These are phyloP conservation scores for Xerocomus potaroensis DNA, from an alignment of 768 basidiomycete species.

Conservation along the genomic window DNA sequence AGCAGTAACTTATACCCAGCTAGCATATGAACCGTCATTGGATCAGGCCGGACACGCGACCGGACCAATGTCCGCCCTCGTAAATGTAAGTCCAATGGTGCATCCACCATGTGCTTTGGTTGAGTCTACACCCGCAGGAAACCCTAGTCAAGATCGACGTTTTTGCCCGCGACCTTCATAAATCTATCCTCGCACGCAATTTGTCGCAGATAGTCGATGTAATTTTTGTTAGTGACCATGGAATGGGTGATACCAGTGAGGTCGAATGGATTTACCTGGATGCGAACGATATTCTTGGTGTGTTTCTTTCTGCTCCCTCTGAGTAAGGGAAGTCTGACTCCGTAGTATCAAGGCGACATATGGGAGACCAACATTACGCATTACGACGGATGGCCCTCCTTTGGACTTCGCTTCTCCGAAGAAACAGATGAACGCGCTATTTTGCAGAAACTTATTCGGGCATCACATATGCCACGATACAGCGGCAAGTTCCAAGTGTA, in stretches of 20 bases:
- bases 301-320: neutral
- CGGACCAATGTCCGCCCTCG: conserved; percentile 63
- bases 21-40: conserved; percentile 80
- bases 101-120: neutral
- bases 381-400: conserved; percentile 85
- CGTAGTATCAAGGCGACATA: conserved; percentile 14
- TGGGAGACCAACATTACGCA: conserved; percentile 40
- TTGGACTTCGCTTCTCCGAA: conserved; percentile 73
- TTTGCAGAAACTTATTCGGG: conserved; percentile 48
- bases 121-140: conserved; percentile 36
- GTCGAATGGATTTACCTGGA: conserved; percentile 76
- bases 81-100: conserved; percentile 51
- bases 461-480: conserved; percentile 41
- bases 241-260: conserved; percentile 88
- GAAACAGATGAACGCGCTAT: conserved; percentile 55
- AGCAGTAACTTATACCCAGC: conserved; percentile 1
- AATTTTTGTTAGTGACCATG: conserved; percentile 86
- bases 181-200: conserved; percentile 62
- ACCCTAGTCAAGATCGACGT: conserved; percentile 65
- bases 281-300: conserved; percentile 33
- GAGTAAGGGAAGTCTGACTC: neutral
- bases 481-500: conserved; percentile 62
- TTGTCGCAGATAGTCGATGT: conserved; percentile 81
- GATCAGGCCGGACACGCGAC: conserved; percentile 80
- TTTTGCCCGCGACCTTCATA: conserved; percentile 69